Percentiles rank a stretch among this genome's conserved stretches.
Conservation (phyloP, 352 stramenopile species). For the Globisporangium nunn region DNA sequence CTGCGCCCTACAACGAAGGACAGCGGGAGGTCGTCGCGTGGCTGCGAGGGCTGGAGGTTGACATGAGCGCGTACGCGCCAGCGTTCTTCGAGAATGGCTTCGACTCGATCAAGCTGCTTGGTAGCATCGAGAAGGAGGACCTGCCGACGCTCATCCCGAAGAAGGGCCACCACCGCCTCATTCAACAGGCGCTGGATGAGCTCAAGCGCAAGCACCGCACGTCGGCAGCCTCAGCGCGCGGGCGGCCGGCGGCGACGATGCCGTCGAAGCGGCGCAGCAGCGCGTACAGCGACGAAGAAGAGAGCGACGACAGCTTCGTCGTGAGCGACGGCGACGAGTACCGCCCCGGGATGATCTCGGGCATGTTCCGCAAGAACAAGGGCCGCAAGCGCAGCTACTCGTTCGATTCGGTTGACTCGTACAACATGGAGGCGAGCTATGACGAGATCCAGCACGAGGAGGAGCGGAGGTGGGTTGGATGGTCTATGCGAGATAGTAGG, state of each 20-base stretch:
- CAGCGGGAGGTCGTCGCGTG: constrained; percentile 79
- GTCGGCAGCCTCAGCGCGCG: constrained; percentile 23
- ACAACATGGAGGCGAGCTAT: constrained; percentile 82
- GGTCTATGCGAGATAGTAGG: background rate
- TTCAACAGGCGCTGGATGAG: constrained; percentile 71
- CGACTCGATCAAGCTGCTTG: constrained; percentile 81
- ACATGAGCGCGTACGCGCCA: constrained; percentile 81
- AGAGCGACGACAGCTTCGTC: constrained; percentile 87
- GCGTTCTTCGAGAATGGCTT: constrained; percentile 87
- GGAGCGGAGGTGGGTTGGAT: constrained; percentile 48
- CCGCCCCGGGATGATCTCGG: constrained; percentile 60
- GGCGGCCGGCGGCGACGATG: constrained; percentile 12
- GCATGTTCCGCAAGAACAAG: constrained; percentile 66
- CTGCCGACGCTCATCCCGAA: constrained; percentile 72
- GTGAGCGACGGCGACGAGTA: constrained; percentile 78
- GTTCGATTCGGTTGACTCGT: constrained; percentile 73
- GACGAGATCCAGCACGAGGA: constrained; percentile 85
- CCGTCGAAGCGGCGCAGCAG: constrained; percentile 33
- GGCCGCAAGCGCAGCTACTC: constrained; percentile 61
- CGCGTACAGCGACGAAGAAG: constrained; percentile 74
- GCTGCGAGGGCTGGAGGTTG: constrained; percentile 59
- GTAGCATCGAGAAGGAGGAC: constrained; percentile 64
- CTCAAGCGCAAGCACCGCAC: constrained; percentile 68
- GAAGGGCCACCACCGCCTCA: constrained; percentile 77
- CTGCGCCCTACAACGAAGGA: constrained; percentile 36